These are phyloP conservation scores for Tulasnella sp. DNA, from an alignment of 768 basidiomycete species.

Conservation along the genomic window DNA sequence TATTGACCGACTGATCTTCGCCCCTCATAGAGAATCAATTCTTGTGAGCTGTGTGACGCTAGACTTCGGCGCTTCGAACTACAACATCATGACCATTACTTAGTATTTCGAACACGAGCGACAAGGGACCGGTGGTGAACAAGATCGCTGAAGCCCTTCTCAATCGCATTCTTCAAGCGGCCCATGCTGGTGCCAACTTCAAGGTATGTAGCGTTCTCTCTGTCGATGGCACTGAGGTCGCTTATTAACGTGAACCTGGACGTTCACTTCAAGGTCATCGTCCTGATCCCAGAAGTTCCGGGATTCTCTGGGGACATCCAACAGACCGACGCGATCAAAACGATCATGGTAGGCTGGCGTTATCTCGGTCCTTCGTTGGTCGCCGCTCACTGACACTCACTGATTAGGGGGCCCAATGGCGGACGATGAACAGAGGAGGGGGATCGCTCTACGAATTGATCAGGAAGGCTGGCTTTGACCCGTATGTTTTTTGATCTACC, in stretches of 20 bases:
- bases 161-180: conserved; percentile 77
- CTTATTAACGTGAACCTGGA: background rate
- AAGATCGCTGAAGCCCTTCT: conserved; percentile 74
- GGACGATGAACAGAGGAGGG: conserved; percentile 85
- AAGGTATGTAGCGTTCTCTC: conserved; percentile 36
- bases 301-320: conserved; percentile 82
- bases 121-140: conserved; percentile 64
- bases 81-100: background rate
- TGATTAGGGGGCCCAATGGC: conserved; percentile 20
- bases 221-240: background rate
- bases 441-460: conserved; percentile 77
- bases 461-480: conserved; percentile 64
- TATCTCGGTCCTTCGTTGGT: conserved; percentile 28
- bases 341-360: conserved; percentile 79
- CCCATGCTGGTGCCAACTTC: conserved; percentile 58
- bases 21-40: conserved; percentile 59
- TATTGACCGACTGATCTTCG: conserved; percentile 14
- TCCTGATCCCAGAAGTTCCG: conserved; percentile 84
- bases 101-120: conserved; percentile 55
- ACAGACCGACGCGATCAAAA: conserved; percentile 51
- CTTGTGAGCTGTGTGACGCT: conserved; percentile 45
- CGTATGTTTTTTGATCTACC: conserved; percentile 36
- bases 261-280: conserved; percentile 48
- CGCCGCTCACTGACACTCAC: conserved; percentile 17
- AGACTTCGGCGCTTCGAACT: background rate